Base-by-base conservation (phyloP, 495 filamentous ascomycete species). In the Aspergillus conjunctus region DNA sequence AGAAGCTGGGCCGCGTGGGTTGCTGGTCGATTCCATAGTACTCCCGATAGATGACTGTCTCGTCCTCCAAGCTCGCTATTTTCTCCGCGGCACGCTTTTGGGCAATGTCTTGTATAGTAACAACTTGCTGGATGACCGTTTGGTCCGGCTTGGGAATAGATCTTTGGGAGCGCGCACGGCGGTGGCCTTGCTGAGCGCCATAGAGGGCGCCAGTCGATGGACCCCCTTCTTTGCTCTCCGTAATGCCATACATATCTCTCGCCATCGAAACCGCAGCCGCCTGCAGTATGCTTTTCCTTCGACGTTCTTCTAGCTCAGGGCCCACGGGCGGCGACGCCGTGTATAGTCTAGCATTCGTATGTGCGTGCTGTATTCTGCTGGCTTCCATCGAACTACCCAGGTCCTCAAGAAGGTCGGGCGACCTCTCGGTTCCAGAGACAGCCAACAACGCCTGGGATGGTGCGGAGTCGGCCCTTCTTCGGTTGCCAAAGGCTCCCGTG, bases 181-280 rank as follows among this genome's bases (percentile, higher is more conserved):
- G 68, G 26, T 79, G 73, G 0, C 74, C 78, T 31, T 61, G 69
- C 32, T 75, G 74, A 6, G 80, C 79, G 7, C 74, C 79, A 48
- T 41, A 64, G 54, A 65, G 4, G 44, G 44, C 64, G 61, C 62
- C 57, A 55, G 64, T 67, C 22, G 60, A 43, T 26, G 48, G 51
- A 9, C 58, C 54, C 34, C 54, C 69, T 61, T 59, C 79, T 68
- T 49, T 86, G 41, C 82, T 74, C 41, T 82, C 72, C 83, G 85
- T 67, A 51, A 84, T 69, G 14, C 73, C 82, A 71, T 91, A 95
- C 88, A 96, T 91, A 59, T 88, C 82, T 71, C 85, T 91, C 22
- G 92, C 91, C 91, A 96, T 96, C 4, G 87, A 89, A 1, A 96
- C 73, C 4, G 92, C 89, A 17, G 92, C 91, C 18, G 91, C 91